phyloP scores from a whole-genome alignment of 306 rosid genomes.

The Dalbergia cochinchinensis region DNA sequence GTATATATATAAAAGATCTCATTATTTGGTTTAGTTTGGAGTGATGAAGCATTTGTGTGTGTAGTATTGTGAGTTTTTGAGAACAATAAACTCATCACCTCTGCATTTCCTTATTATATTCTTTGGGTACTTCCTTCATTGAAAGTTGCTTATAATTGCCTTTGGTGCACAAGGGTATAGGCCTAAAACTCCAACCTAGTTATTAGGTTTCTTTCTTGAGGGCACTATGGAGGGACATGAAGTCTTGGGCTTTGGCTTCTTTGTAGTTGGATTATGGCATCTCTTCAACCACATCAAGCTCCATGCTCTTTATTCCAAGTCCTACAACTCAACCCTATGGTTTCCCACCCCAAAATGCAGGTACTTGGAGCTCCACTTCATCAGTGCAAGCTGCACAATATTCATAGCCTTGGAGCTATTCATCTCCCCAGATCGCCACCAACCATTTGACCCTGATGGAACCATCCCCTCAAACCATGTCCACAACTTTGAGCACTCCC shows the following conservation, averaged over 20 bases:
- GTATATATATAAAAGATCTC: slow-evolving; percentile 37
- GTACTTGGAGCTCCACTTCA: slow-evolving; percentile 70
- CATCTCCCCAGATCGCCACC: slow-evolving; percentile 67
- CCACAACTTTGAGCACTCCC: slow-evolving; percentile 86
- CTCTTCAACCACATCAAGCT: slow-evolving; percentile 77
- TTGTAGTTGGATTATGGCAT: slow-evolving; percentile 81
- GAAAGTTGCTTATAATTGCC: not conserved
- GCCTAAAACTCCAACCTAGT: not conserved
- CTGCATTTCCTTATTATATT: slow-evolving; percentile 5
- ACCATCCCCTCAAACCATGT: slow-evolving; percentile 79
- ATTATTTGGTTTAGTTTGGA: not conserved
- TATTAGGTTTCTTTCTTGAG: not conserved
- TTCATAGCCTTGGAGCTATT: slow-evolving; percentile 82
- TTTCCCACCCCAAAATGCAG: slow-evolving; percentile 62
- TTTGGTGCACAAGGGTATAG: not conserved
- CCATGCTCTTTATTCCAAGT: slow-evolving; percentile 51
- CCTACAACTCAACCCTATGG: slow-evolving; percentile 66
- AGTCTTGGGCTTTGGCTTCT: slow-evolving; percentile 72
- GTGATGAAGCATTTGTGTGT: not conserved
- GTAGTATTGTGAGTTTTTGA: not conserved
- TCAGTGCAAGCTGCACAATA: slow-evolving; percentile 57
- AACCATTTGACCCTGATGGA: slow-evolving; percentile 77
- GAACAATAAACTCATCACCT: not conserved
- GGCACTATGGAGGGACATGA: slow-evolving; percentile 70
- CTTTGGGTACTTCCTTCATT: too few relatives aligned